Evolutionary conservation across 164 flowering plant genomes (phyloP).

Genomic region (Vitis rotundifolia): DNA sequence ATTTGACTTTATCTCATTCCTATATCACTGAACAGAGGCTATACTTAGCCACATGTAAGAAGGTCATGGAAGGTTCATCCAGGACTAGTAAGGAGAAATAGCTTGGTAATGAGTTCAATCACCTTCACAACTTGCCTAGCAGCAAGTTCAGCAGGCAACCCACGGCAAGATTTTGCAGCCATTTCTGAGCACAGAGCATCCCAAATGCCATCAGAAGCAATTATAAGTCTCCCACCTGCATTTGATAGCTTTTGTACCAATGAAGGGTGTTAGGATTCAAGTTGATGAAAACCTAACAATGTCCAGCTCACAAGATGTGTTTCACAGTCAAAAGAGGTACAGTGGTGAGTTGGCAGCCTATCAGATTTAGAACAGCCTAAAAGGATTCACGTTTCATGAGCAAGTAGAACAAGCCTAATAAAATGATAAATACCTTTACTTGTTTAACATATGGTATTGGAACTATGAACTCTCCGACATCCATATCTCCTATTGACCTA

Average conservation of each 20-base stretch:
- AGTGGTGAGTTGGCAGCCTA: neutral
- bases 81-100: neutral
- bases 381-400: neutral
- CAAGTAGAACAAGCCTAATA: neutral
- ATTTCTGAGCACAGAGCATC: conserved; percentile 79
- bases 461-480: conserved; percentile 89
- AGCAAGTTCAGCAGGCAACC: conserved; percentile 92
- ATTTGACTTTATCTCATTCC: neutral
- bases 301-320: neutral
- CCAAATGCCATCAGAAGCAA: conserved; percentile 96
- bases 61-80: neutral
- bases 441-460: conserved; percentile 90
- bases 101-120: neutral
- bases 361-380: neutral
- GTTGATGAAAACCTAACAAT: neutral
- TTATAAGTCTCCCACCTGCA: conserved; percentile 85
- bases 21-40: neutral
- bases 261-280: conserved; percentile 7
- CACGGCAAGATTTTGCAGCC: conserved; percentile 81
- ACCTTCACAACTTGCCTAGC: conserved; percentile 92
- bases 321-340: neutral
- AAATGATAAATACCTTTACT: conserved; percentile 65
- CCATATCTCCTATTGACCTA: conserved; percentile 89
- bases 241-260: conserved; percentile 55
- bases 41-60: neutral